Base-by-base conservation (phyloP, 1,139 yeast genomes). In the Debaryomyces sp. region DNA sequence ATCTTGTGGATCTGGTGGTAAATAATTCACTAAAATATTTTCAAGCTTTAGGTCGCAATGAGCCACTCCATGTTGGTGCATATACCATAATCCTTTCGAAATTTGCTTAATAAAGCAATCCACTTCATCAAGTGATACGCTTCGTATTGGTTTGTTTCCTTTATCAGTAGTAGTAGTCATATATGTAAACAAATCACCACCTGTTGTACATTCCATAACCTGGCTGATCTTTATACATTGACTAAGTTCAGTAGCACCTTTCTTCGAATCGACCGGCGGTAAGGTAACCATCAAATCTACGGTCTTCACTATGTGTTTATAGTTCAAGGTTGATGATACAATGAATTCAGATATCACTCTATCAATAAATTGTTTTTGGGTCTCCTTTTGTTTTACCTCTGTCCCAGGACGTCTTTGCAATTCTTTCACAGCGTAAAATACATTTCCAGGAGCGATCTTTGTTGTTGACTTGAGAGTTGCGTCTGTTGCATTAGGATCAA, bases 281-380 rank as follows among this genome's bases (percentile, higher is more conserved):
- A 66, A 51, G 2, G 72, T 65, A 15, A 67, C 58, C 85, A 86
- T 80, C 47, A 89, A 69, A 63, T 89, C 96, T 32, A 85, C 74
- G 2, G 90, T 82, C 52, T 80, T 78, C 32, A 86, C 81, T 26
- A 89, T 80, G 55, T 90, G 87, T 50, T 86, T 82, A 61, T 84
- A 87, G 50, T 84, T 80, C 52, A 89, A 66, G 0, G 88, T 80
- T 41, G 87, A 84, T 2, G 92, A 85, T 40, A 89, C 83, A 56
- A 87, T 82, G 64, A 87, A 89, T 62, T 89, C 96, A 5, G 89
- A 83, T 0, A 94, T 81, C 27, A 88, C 80, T 49, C 92, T 71
- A 33, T 84, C 83, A 49, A 85, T 78, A 61, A 86, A 88, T 57
- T 81, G 84, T 36, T 77, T 78, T 26, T 77, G 69, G 57, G 86